Percentiles rank a stretch among this genome's conserved stretches.
phyloP scores from a whole-genome alignment of 352 stramenopile species.

The Peronospora destructor region DNA sequence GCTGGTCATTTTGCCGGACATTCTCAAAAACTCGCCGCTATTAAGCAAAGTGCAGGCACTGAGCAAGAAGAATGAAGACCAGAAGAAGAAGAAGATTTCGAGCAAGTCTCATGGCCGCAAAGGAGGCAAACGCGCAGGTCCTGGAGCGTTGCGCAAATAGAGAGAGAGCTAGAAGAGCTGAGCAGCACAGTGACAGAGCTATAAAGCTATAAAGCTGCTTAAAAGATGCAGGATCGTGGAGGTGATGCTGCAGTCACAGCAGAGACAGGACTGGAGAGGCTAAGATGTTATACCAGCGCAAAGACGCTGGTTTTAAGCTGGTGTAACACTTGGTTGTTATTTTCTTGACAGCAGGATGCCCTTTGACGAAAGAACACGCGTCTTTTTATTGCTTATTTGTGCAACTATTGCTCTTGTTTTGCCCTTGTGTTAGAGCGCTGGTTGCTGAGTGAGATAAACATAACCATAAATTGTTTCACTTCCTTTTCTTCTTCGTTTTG shows the following conservation, averaged over 20 bases:
- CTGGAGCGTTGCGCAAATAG: constrained; percentile 36
- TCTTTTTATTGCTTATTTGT: constrained; percentile 17
- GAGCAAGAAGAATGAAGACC: constrained; percentile 61
- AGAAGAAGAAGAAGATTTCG: constrained; percentile 39
- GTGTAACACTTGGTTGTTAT: background rate
- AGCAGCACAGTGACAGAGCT: background rate
- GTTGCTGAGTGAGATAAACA: background rate
- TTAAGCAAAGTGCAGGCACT: constrained; percentile 93
- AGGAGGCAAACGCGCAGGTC: constrained; percentile 14
- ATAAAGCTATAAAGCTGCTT: background rate
- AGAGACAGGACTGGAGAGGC: background rate
- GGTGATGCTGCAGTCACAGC: too few relatives aligned
- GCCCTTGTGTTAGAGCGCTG: background rate
- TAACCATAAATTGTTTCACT: constrained; percentile 5
- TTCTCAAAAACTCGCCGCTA: constrained; percentile 95
- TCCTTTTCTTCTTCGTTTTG: background rate
- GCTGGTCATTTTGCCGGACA: constrained; percentile 94
- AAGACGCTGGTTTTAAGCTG: too few relatives aligned
- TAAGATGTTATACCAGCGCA: too few relatives aligned
- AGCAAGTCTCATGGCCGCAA: constrained; percentile 23
- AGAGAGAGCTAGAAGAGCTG: background rate
- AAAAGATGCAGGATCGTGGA: background rate
- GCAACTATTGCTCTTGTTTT: constrained; percentile 3
- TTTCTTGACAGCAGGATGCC: background rate
- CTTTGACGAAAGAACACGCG: constrained; percentile 15